phyloP scores from a whole-genome alignment of 495 filamentous ascomycete species.

The Cudoniella acicularis region DNA sequence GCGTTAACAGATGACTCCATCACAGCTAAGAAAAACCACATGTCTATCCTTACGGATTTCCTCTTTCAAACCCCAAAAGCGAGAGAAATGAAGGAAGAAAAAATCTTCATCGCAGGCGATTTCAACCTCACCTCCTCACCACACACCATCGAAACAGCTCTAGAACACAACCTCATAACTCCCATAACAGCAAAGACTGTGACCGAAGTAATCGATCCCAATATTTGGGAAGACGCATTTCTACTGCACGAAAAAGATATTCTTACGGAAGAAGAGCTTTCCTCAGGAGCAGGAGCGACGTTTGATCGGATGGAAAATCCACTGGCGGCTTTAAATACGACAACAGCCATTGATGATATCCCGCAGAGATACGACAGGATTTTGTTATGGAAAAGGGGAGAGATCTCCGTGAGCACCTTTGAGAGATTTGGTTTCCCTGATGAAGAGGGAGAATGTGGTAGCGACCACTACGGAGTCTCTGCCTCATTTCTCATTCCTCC shows the following conservation, averaged over 20 bases:
- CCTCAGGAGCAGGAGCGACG: constrained; percentile 51
- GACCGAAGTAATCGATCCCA: constrained; percentile 21
- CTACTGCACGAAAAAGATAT: not conserved
- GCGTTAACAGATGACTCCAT: constrained; percentile 51
- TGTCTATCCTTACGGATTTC: constrained; percentile 40
- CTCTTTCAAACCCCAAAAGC: constrained; percentile 35
- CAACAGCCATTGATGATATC: constrained; percentile 33
- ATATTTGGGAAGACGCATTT: constrained; percentile 24
- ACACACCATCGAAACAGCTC: constrained; percentile 43
- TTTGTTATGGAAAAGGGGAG: constrained; percentile 36
- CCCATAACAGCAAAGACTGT: constrained; percentile 30
- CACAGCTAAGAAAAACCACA: constrained; percentile 43
- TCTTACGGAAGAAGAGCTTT: constrained; percentile 22
- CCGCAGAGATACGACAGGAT: constrained; percentile 59
- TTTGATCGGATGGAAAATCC: constrained; percentile 50
- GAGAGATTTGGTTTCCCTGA: constrained; percentile 45
- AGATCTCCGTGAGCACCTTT: constrained; percentile 35
- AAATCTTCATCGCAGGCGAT: constrained; percentile 50
- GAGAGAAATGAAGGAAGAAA: constrained; percentile 35
- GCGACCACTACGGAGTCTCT: constrained; percentile 55
- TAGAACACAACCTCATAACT: constrained; percentile 42
- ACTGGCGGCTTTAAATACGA: constrained; percentile 40
- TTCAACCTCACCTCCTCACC: constrained; percentile 54
- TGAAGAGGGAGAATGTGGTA: constrained; percentile 34
- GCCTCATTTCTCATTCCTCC: too few species aligned